Conservation (phyloP, 2,329 filamentous ascomycete genomes). For the Exserohilum turcica region DNA sequence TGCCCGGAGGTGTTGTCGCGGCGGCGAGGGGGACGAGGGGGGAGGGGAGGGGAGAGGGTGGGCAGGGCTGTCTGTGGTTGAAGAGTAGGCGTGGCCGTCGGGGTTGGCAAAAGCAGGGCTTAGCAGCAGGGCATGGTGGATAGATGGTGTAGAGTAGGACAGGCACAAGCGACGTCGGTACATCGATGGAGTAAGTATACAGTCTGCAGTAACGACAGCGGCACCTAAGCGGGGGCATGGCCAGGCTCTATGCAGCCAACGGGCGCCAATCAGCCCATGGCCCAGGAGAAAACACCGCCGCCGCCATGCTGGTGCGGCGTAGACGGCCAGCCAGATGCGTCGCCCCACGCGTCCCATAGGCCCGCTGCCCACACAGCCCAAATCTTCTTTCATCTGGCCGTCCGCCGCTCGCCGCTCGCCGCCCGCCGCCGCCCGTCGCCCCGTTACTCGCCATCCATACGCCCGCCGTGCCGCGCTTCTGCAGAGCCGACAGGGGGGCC, state of each 20-base stretch:
- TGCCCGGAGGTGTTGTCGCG: conserved; percentile 23
- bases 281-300: conserved; percentile 5
- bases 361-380: too few species aligned
- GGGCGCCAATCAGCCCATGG: conserved; percentile 19
- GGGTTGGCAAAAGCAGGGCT: too few species aligned
- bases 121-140: too few species aligned
- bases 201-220: neutral
- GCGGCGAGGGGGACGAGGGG: conserved; percentile 21
- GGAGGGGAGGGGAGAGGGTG: neutral
- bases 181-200: neutral
- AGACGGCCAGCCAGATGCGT: conserved; percentile 6
- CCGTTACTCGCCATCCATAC: neutral
- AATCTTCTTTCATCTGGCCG: too few species aligned
- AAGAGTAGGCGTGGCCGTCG: too few species aligned
- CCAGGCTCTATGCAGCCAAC: conserved; percentile 12
- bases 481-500: neutral
- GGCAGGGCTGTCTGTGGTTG: neutral
- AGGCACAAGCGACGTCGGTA: too few species aligned
- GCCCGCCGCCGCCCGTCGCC: too few species aligned
- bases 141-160: too few species aligned
- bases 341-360: neutral
- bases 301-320: conserved; percentile 10
- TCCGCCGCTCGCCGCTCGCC: too few species aligned
- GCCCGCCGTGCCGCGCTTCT: conserved; percentile 4
- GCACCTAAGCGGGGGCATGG: conserved; percentile 25